Evolutionary conservation across 2,329 filamentous ascomycete species (phyloP), one percentile per base, ranked within the genome.

Genomic region (Xylaria hypoxylon): DNA sequence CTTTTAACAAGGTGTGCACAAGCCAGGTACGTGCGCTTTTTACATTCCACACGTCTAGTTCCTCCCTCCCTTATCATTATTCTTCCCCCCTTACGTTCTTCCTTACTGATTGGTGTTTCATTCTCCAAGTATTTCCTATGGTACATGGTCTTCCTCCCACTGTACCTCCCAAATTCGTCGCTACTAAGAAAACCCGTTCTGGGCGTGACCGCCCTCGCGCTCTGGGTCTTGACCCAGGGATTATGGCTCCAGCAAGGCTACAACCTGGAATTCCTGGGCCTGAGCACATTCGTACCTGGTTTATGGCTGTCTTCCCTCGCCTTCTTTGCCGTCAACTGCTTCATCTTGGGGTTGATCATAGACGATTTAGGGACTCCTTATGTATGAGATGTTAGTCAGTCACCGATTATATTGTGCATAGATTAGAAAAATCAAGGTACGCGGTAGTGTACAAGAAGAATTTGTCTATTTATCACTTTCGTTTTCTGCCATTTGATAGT

Each of bases 1-100:
- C 94, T 0, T 98, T 98, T 74, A 99, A 99, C 82, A 99, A 99
- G 82, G 96, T 99, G 68, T 98, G 95, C 85, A 99, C 96, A 2
- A 97, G 94, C 75, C 95, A 98, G 86, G 93, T 96, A 86, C 70
- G 85, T 76, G 2, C 44, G 11, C 22, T 44, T 33, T 8, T 2
- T 35, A 38, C 17, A 15, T 38, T 7, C 42, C 17, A 48, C 45
- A 13, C 45, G 28, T 3, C 13, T 10, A 51, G 28, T 28, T 28
- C 1, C 24, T 33, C 26, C 19, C 17, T 24, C 35, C n/a, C 31
- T 44, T 45, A 44, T 42, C 35, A 8, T 24, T 31, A n/a, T 28
- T 10, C 40, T 35, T 8, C 42, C 17, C 4, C 40, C 26, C 31
- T 48, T 47, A 35, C 15, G 13, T 26, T 19, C 2, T 28, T 24